Conservation (phyloP, 768 basidiomycete species). For the Psilocybe azurescens region DNA sequence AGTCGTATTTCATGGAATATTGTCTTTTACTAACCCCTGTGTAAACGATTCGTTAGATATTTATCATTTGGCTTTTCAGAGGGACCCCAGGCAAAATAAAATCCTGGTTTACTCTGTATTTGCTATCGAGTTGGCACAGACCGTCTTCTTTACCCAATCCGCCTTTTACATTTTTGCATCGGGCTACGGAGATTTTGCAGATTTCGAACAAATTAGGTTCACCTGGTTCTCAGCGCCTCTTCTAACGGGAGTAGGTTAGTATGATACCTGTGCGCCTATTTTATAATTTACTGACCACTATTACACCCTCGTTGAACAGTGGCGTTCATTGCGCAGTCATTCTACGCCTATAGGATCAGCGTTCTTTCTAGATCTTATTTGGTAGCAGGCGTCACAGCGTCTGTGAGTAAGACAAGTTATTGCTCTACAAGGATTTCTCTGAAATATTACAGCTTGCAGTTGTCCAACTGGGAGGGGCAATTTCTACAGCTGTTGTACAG, state of each 20-base stretch:
- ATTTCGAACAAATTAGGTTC: conserved; percentile 22
- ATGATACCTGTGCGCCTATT: not conserved
- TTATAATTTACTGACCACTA: not conserved
- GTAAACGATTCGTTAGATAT: conserved; percentile 20
- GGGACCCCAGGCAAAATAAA: conserved; percentile 25
- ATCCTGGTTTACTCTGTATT: conserved; percentile 22
- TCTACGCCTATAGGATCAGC: conserved; percentile 20
- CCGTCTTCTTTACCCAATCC: conserved; percentile 22
- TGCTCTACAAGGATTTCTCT: not conserved
- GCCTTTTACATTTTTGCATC: conserved; percentile 29
- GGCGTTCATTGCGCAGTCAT: conserved; percentile 21
- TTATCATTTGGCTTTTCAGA: conserved; percentile 33
- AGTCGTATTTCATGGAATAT: conserved; percentile 5
- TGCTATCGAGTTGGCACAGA: conserved; percentile 23
- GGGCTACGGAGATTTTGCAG: conserved; percentile 28
- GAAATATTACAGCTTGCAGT: conserved; percentile 9
- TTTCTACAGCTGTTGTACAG: conserved; percentile 6
- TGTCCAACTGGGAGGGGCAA: conserved; percentile 18
- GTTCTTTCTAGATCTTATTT: conserved; percentile 12
- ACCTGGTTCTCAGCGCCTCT: conserved; percentile 31
- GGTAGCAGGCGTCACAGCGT: conserved; percentile 8
- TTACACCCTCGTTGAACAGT: conserved; percentile 13
- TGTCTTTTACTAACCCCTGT: too few species aligned
- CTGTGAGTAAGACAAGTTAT: not conserved
- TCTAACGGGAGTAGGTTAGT: conserved; percentile 25